These are phyloP conservation scores for Cynara cardunculus DNA, from an alignment of 129 eudicot genomes.

Conservation along the genomic window DNA sequence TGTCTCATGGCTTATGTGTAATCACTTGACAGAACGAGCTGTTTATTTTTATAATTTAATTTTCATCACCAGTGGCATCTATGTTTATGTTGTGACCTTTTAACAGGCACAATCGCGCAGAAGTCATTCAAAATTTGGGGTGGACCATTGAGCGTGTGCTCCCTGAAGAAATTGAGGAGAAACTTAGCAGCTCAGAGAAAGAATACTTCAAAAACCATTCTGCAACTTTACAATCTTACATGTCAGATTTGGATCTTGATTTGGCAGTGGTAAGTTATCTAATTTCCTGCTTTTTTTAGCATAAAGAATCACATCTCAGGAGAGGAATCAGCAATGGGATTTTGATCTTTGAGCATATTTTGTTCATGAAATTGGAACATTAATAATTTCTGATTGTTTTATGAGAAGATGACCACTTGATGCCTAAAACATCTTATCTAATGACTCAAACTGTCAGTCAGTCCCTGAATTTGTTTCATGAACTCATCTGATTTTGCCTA, in stretches of 20 bases:
- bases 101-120: slow-evolving; percentile 82
- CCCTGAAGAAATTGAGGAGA: slow-evolving; percentile 74
- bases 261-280: slow-evolving; percentile 54
- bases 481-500: too few species aligned
- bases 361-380: too few species aligned
- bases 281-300: background rate
- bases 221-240: slow-evolving; percentile 62
- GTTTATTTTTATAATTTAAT: background rate
- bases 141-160: slow-evolving; percentile 72
- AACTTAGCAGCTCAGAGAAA: slow-evolving; percentile 67
- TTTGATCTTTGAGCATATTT: too few species aligned
- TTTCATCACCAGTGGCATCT: background rate
- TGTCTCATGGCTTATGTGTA: slow-evolving; percentile 97
- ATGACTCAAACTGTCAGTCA: too few species aligned
- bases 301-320: too few species aligned
- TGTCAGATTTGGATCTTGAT: slow-evolving; percentile 69
- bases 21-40: slow-evolving; percentile 11
- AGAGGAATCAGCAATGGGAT: too few species aligned
- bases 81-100: slow-evolving; percentile 6
- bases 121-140: slow-evolving; percentile 64
- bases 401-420: too few species aligned
- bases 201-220: slow-evolving; percentile 72
- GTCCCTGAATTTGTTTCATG: too few species aligned
- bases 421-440: too few species aligned
- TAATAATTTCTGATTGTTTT: too few species aligned